A percentile compares a stretch with the other conserved stretches of the same genome.
phyloP scores from a whole-genome alignment of 192 early-diverging fungal genomes.

The Pilaira anomala region DNA sequence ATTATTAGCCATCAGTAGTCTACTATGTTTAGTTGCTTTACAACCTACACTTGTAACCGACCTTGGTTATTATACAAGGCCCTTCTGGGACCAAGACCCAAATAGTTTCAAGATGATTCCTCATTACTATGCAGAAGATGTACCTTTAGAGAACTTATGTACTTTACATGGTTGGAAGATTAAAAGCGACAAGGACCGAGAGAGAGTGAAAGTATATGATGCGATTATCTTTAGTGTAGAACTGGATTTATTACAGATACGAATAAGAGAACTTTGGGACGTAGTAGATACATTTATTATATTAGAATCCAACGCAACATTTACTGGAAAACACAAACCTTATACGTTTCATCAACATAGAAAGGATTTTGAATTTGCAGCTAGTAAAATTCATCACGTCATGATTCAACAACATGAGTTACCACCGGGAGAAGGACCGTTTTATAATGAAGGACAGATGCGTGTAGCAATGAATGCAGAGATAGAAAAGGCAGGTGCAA shows the following conservation, averaged over 20 bases:
- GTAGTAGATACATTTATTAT: slow-evolving; percentile 62
- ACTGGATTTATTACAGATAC: slow-evolving; percentile 58
- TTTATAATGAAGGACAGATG: slow-evolving; percentile 46
- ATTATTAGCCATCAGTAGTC: too few relatives aligned
- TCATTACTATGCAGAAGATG: slow-evolving; percentile 44
- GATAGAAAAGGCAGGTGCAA: slow-evolving; percentile 23
- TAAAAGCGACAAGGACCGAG: background rate
- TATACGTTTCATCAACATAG: slow-evolving; percentile 43
- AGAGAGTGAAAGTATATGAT: slow-evolving; percentile 44
- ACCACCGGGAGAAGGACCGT: slow-evolving; percentile 37
- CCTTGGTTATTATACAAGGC: slow-evolving; percentile 41
- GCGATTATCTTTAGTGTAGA: slow-evolving; percentile 62
- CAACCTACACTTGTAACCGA: slow-evolving; percentile 17
- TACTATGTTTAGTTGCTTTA: too few relatives aligned
- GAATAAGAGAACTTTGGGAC: slow-evolving; percentile 51
- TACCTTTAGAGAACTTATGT: slow-evolving; percentile 42
- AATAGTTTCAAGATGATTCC: slow-evolving; percentile 34
- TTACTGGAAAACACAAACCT: slow-evolving; percentile 51
- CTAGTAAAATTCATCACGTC: slow-evolving; percentile 50
- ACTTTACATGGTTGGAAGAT: slow-evolving; percentile 47
- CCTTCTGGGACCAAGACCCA: slow-evolving; percentile 42
- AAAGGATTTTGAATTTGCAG: slow-evolving; percentile 52
- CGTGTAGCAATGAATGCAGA: slow-evolving; percentile 42
- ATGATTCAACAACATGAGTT: slow-evolving; percentile 26
- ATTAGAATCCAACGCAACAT: slow-evolving; percentile 52